Base-by-base conservation (phyloP, 2,329 filamentous ascomycete genomes). In the Fusarium torulosum region DNA sequence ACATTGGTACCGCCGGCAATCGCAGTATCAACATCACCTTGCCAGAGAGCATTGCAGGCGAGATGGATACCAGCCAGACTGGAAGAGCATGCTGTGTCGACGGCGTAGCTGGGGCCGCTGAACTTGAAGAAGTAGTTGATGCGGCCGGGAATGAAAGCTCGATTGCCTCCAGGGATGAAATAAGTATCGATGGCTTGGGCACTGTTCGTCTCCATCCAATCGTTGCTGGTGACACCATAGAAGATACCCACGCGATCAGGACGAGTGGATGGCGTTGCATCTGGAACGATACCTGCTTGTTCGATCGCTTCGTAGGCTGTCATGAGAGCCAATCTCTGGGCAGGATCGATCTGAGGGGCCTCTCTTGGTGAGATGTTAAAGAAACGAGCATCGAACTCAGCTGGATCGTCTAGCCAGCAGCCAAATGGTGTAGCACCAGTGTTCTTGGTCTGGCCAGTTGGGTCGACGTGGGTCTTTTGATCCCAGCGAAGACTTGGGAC, bases 81-180 rank as follows among this genome's bases (percentile, higher is more conserved):
- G 1, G 90, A 93, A 0, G 91, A 93, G 74, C 91, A 94, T 6
- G 91, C 91, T n/a, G 91, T 93, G 70, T 94, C 91, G 45, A 93
- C 83, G 52, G 86, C 91, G 73, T 88, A 89, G 23, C 88, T 91
- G 0, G 91, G 91, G 0, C 91, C 91, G 43, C 84, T 87, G 77
- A 92, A 93, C 72, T 91, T 90, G 78, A 93, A 93, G 76, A 90
- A 90, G 77, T 93, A 93, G 79, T 92, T 93, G 75, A 93, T 90
- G 88, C 85, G 80, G 0, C 85, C 86, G 0, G 82, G 81, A 0
- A 76, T 80, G 56, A 88, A 88, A 0, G 84, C 85, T 19, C 86
- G 78, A 23, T 72, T 70, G 3, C 69, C 69, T 1, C 69, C 69
- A 0, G 85, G 81, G 43, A 88, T 84, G 68, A 77, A 85, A 71